phyloP scores from a whole-genome alignment of 176 grass and related monocot species.

The Eleusine coracana region DNA sequence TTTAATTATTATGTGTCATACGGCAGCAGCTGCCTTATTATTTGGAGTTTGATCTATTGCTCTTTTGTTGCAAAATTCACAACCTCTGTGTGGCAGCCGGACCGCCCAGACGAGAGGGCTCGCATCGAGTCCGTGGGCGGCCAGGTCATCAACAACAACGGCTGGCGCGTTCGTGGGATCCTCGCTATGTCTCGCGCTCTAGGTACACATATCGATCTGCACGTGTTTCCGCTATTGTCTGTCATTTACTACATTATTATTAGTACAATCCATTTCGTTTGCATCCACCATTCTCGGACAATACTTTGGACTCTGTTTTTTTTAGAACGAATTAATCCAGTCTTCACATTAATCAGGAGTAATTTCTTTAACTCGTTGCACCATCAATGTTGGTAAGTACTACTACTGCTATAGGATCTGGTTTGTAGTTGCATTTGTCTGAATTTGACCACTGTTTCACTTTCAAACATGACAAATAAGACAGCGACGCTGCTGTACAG shows the following conservation, averaged over 20 bases:
- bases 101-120: constrained; percentile 69
- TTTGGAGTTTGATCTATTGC: neutral
- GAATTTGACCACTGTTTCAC: neutral
- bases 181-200: constrained; percentile 92
- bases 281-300: too few relatives aligned
- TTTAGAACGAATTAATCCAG: too few relatives aligned
- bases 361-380: too few relatives aligned
- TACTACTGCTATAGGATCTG: neutral
- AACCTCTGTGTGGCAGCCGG: constrained; percentile 54
- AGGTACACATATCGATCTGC: constrained; percentile 42
- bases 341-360: too few relatives aligned
- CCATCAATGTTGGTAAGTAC: too few relatives aligned
- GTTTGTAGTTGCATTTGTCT: neutral
- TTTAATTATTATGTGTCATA: too few relatives aligned
- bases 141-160: constrained; percentile 64
- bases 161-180: constrained; percentile 75
- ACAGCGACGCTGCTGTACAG: too few relatives aligned
- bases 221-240: neutral
- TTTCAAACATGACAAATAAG: neutral
- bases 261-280: too few relatives aligned
- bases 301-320: too few relatives aligned
- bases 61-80: neutral
- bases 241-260: neutral
- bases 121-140: constrained; percentile 74
- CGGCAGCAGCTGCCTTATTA: too few relatives aligned